Base-by-base conservation (phyloP, 148 eudicot genomes). In the Cornus kousa region DNA sequence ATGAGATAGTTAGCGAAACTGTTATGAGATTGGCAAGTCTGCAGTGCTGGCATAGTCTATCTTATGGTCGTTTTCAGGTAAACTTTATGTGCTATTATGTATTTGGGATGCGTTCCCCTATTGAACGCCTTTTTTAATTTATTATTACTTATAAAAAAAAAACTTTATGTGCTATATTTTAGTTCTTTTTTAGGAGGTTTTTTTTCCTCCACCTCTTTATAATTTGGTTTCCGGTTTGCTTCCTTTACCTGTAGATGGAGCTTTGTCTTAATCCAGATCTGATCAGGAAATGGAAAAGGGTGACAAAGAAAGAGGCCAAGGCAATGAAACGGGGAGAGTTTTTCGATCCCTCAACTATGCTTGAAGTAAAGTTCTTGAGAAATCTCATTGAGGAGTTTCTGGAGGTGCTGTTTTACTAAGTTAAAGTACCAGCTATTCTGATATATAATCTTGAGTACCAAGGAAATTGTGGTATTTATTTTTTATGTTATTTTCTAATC, bases 51-150 rank as follows among this genome's bases (percentile, higher is more conserved):
- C 93, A 93, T 81, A 90, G 99, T 87, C 83, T 95, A 75, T 95
- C 99, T 46, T 89, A 88, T 87, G 99, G 99, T 48, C 99, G 95
- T 74, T 93, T 93, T 82, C 97, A 91, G 97, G 99, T 95, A 87
- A 59, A 64, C 4, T 77, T 73, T 66, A 6, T 50, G 68, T 74
- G 33, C 40, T 13, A 20, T 50, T n/a, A n/a, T n/a, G n/a, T n/a
- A n/a, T n/a, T n/a, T n/a, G n/a, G n/a, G n/a, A n/a, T n/a, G n/a
- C n/a, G n/a, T n/a, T n/a, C n/a, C n/a, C n/a, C n/a, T n/a, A n/a
- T n/a, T n/a, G n/a, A n/a, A n/a, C n/a, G n/a, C n/a, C n/a, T n/a
- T n/a, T n/a, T n/a, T n/a, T n/a, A n/a, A n/a, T n/a, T n/a, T n/a
- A n/a, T n/a, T n/a, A n/a, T n/a, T n/a, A n/a, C n/a, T n/a, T n/a